Conservation (phyloP, 352 stramenopile species). For the Peronosclerospora sorghi region DNA sequence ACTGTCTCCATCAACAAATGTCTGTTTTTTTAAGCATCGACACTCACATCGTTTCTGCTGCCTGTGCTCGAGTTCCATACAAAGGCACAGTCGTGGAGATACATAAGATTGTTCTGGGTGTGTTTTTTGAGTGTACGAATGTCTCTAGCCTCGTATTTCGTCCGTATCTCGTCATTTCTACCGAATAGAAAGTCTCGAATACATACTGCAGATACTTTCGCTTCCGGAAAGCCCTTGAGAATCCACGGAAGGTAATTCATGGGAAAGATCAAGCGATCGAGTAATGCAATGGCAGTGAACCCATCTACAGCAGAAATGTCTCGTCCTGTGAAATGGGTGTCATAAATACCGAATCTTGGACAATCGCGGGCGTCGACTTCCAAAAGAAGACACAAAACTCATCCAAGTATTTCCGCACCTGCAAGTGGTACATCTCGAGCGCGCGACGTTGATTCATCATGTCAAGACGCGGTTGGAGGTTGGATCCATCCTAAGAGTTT, state of each 20-base stretch:
- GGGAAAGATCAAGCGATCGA: slow-evolving; percentile 83
- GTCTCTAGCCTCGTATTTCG: neutral
- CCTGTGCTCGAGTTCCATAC: slow-evolving; percentile 2
- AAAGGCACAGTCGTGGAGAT: slow-evolving; percentile 22
- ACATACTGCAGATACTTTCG: slow-evolving; percentile 64
- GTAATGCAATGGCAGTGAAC: slow-evolving; percentile 76
- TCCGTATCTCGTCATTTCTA: slow-evolving; percentile 1
- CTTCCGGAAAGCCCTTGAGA: slow-evolving; percentile 83
- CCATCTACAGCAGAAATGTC: slow-evolving; percentile 72
- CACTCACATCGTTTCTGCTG: neutral
- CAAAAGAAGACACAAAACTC: slow-evolving; percentile 87
- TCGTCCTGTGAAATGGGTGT: slow-evolving; percentile 54
- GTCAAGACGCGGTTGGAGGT: slow-evolving; percentile 26
- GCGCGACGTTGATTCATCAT: slow-evolving; percentile 38
- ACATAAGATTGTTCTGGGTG: slow-evolving; percentile 3
- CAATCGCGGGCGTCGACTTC: slow-evolving; percentile 79
- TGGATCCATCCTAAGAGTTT: slow-evolving; percentile 71
- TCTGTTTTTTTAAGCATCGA: too few species aligned
- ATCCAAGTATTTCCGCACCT: slow-evolving; percentile 80
- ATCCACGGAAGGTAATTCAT: slow-evolving; percentile 91
- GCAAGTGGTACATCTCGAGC: slow-evolving; percentile 61
- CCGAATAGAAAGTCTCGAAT: slow-evolving; percentile 68
- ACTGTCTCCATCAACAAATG: slow-evolving; percentile 10
- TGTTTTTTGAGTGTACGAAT: too few species aligned
- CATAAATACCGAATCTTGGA: slow-evolving; percentile 77